phyloP scores from a whole-genome alignment of 345 rosid species.

The Diplotaxis tenuifolia region DNA sequence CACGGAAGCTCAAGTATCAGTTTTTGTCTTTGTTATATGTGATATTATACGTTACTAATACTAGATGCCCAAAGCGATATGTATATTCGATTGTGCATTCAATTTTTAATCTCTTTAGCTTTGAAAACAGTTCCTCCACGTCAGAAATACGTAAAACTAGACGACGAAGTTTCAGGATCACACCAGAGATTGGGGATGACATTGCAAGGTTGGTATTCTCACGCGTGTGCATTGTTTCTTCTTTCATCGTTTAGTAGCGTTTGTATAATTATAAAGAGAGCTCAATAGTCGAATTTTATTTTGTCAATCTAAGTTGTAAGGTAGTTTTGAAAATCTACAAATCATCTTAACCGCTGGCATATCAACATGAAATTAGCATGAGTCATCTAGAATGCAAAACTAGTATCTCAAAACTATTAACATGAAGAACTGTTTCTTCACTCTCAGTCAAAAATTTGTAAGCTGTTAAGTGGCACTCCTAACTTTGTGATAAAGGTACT shows the following conservation, averaged over 20 bases:
- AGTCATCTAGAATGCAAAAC: slow-evolving; percentile 13
- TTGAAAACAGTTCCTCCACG: slow-evolving; percentile 76
- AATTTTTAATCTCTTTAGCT: slow-evolving; percentile 31
- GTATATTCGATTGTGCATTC: slow-evolving; percentile 17
- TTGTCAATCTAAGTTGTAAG: background rate
- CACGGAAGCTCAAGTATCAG: background rate
- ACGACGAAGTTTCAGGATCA: slow-evolving; percentile 90
- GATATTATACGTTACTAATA: background rate
- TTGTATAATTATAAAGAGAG: slow-evolving; percentile 11
- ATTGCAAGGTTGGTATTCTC: slow-evolving; percentile 75
- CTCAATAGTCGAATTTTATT: too few species aligned
- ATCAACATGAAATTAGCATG: slow-evolving; percentile 8
- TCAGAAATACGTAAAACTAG: slow-evolving; percentile 77
- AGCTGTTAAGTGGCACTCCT: background rate
- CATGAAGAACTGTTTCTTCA: slow-evolving; percentile 7
- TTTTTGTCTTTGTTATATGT: slow-evolving; percentile 6
- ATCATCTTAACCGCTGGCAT: slow-evolving; percentile 6
- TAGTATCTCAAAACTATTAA: background rate
- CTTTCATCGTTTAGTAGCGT: slow-evolving; percentile 17
- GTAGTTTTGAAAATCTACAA: background rate
- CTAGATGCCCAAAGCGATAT: background rate
- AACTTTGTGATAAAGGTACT: background rate
- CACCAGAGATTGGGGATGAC: slow-evolving; percentile 98
- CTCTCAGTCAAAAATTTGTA: background rate
- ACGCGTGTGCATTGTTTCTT: slow-evolving; percentile 13